Base-by-base conservation (phyloP, 331 rosid species). In the Ulmus americana region DNA sequence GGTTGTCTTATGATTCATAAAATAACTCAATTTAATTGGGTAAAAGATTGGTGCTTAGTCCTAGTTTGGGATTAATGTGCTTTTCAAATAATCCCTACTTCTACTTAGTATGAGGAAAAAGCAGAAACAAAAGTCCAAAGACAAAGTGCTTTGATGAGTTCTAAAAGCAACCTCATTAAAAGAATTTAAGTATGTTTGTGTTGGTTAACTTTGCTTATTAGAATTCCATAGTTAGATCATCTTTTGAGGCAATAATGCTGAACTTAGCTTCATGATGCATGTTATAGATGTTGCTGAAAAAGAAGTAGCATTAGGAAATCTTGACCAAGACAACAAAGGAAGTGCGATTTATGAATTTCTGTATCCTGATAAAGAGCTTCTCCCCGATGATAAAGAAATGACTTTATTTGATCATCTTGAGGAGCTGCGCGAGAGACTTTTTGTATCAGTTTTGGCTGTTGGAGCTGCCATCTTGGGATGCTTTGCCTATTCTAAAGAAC, bases 371-470 rank as follows among this genome's bases (percentile, higher is more conserved):
- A 83, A 86, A 82, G 98, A 92, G 73, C 94, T 88, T 59, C 89
- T 92, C 60, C 96, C 98, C 1, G 96, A 92, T 58, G 98, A 88
- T 74, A 88, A 82, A 73, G 98, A 92, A 77, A 88, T 92, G 98
- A 86, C 74, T 56, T 55, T 92, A 76, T 88, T 85, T 70, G 98
- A 92, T 79, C 95, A 92, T 76, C 94, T 92, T 13, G 98, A 92
- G 82, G 96, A 92, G 84, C 84, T 92, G 47, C 90, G 96, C 16
- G 86, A 88, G 85, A 83, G 98, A 76, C 50, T 92, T 57, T 86
- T 92, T 64, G 49, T 85, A 39, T 92, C 98, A 5, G 88, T 92
- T 77, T 61, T 84, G 16, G 95, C 88, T 0, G 94, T 92, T 45
- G 96, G 98, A 55, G 91, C 70, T 44, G 85, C 89, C 63, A 88